phyloP scores from a whole-genome alignment of 2,329 filamentous ascomycete species.

The Cladorrhinum sp. region DNA sequence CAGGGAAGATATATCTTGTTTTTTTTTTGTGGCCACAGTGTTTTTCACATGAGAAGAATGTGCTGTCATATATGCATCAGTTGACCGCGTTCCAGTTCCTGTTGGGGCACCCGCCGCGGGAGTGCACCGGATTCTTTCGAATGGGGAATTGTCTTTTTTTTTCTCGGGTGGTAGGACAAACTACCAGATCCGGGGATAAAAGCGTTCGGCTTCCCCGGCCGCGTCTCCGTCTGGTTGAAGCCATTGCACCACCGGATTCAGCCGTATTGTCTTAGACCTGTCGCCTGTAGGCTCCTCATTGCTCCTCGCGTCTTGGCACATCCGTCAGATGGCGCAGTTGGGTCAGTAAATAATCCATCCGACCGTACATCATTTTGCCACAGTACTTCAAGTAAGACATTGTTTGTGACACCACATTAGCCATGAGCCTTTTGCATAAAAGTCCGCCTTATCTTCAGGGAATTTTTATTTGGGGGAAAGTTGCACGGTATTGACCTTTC shows the following conservation, averaged over 20 bases:
- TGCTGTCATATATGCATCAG: neutral
- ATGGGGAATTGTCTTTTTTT: neutral
- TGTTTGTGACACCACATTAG: too few relatives aligned
- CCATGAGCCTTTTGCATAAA: too few relatives aligned
- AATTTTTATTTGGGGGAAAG: too few relatives aligned
- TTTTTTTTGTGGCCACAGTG: neutral
- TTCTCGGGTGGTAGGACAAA: neutral
- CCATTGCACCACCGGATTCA: neutral
- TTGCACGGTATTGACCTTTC: too few relatives aligned
- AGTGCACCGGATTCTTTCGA: too few relatives aligned
- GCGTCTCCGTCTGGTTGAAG: neutral
- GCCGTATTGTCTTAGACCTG: neutral
- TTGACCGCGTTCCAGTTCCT: neutral
- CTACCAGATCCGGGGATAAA: neutral
- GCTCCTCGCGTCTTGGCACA: neutral
- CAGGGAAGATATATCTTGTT: neutral
- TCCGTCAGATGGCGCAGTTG: neutral
- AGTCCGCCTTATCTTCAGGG: too few relatives aligned
- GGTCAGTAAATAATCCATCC: neutral
- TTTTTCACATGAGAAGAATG: neutral
- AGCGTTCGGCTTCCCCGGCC: neutral
- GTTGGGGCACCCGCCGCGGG: neutral
- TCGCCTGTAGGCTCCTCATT: neutral
- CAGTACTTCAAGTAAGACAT: too few relatives aligned
- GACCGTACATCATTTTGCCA: neutral